Conservation (phyloP, 768 basidiomycete genomes). For the Hysterangium stoloniferum region DNA sequence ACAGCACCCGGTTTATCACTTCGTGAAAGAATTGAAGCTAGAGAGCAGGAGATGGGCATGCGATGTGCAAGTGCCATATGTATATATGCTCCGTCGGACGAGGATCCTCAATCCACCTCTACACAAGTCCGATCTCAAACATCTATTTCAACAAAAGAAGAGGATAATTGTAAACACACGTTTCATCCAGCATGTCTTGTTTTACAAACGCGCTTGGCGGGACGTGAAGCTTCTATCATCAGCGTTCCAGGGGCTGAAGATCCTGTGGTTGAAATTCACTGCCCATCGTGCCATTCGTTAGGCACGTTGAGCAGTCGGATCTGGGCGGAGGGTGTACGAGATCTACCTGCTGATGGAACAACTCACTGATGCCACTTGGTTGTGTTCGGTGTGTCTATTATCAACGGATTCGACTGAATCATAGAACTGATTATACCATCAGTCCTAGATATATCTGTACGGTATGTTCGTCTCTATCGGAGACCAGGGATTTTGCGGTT, state of each 20-base stretch:
- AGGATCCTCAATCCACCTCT: slow-evolving; percentile 43
- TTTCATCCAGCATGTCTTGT: slow-evolving; percentile 74
- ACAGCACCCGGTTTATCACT: slow-evolving; percentile 60
- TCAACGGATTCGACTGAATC: no score
- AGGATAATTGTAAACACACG: slow-evolving; percentile 44
- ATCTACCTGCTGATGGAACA: no score
- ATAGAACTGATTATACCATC: no score
- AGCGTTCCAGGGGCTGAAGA: slow-evolving; percentile 19
- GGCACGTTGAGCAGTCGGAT: slow-evolving; percentile 54
- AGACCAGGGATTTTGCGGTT: no score
- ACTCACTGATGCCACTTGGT: no score
- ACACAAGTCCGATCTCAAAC: slow-evolving; percentile 20
- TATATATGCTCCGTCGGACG: slow-evolving; percentile 67
- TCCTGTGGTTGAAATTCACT: slow-evolving; percentile 52
- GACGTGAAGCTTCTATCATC: slow-evolving; percentile 29
- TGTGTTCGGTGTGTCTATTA: no score
- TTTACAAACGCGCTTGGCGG: slow-evolving; percentile 51
- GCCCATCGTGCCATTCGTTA: slow-evolving; percentile 57
- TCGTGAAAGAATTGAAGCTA: slow-evolving; percentile 63
- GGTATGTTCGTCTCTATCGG: no score
- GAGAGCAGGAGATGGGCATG: slow-evolving; percentile 63
- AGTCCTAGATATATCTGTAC: no score
- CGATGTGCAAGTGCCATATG: slow-evolving; percentile 68
- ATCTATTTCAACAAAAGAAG: slow-evolving; percentile 14
- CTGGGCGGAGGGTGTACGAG: slow-evolving; percentile 45